These are phyloP conservation scores for Epipyxis sp. DNA, from an alignment of 108 stramenopile species.

Conservation along the genomic window DNA sequence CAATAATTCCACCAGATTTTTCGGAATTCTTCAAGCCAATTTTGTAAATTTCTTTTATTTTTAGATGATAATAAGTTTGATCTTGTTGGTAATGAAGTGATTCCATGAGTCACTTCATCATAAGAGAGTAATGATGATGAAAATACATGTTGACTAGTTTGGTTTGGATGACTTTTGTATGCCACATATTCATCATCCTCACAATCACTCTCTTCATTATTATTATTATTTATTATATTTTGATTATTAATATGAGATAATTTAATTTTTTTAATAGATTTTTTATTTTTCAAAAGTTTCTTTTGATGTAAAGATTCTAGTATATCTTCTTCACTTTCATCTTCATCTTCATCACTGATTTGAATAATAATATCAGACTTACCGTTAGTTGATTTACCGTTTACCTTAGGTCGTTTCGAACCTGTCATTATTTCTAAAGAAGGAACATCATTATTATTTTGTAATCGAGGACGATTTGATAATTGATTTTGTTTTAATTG, in stretches of 20 bases:
- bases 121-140: background rate
- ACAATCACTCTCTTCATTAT: background rate
- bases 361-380: background rate
- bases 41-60: background rate
- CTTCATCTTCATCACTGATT: background rate
- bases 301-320: background rate
- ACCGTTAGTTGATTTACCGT: background rate
- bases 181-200: background rate
- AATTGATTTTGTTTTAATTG: background rate
- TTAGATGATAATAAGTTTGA: background rate
- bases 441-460: background rate
- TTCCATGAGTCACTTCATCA: background rate
- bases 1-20: slow-evolving; percentile 12
- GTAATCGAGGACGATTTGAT: background rate
- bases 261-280: background rate
- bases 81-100: background rate
- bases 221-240: background rate
- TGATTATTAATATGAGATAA: background rate
- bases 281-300: background rate
- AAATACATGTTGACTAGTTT: background rate
- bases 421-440: background rate
- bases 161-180: background rate
- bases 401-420: background rate
- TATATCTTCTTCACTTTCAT: background rate
- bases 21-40: slow-evolving; percentile 13